These are phyloP conservation scores for Clavispora santaluciae DNA, from an alignment of 805 yeast genomes.

Conservation along the genomic window DNA sequence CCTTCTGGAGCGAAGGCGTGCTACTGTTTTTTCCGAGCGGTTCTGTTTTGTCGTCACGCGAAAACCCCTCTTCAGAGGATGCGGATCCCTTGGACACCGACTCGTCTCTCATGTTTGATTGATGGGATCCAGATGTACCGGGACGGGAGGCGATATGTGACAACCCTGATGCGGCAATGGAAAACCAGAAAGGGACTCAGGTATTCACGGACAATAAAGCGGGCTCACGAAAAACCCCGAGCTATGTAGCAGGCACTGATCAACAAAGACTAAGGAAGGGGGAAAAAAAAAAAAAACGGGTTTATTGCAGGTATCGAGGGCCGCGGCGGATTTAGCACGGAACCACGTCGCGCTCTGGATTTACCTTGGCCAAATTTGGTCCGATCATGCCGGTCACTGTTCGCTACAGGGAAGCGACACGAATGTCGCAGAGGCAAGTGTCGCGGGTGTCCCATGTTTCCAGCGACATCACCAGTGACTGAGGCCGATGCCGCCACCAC, in stretches of 20 bases:
- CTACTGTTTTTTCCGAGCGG: background rate
- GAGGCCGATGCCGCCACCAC: too few species aligned
- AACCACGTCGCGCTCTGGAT: background rate
- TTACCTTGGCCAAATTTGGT: background rate
- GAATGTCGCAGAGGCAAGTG: too few species aligned
- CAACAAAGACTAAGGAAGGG: background rate
- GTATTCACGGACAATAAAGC: background rate
- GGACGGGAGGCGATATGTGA: too few species aligned
- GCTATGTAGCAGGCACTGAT: background rate
- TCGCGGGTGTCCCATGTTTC: too few species aligned
- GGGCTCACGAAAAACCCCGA: background rate
- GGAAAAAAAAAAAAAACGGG: background rate
- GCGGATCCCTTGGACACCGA: conserved; percentile 1
- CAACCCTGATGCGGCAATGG: background rate
- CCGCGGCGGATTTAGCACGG: background rate
- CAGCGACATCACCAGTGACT: too few species aligned
- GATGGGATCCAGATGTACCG: conserved; percentile 1
- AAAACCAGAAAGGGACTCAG: background rate
- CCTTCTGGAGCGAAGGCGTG: background rate
- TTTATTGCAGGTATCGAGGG: background rate
- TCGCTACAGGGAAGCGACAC: background rate
- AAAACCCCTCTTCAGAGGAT: background rate
- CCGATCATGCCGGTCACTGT: background rate
- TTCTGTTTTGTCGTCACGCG: background rate
- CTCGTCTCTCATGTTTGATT: background rate